These are phyloP conservation scores for Xerocomus spinulosus DNA, from an alignment of 768 basidiomycete species.

Conservation along the genomic window DNA sequence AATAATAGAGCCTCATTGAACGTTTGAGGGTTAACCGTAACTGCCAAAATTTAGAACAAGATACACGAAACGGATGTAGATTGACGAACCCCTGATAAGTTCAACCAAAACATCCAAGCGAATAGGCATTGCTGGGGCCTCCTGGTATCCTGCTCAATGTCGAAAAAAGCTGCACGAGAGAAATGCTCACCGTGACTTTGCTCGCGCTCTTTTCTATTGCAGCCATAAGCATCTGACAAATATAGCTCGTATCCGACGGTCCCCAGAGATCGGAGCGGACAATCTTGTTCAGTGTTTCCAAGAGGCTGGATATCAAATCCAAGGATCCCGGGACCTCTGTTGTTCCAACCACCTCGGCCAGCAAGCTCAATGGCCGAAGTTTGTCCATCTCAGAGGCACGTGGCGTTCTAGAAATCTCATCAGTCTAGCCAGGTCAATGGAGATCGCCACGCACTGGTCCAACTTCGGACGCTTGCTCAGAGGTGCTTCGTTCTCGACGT, in stretches of 20 bases:
- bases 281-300: conserved; percentile 69
- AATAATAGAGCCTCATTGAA: conserved; percentile 90
- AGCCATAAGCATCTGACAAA: conserved; percentile 81
- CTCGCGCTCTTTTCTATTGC: conserved; percentile 65
- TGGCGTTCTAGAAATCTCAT: conserved; percentile 5
- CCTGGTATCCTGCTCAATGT: conserved; percentile 34
- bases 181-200: conserved; percentile 47
- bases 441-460: conserved; percentile 48
- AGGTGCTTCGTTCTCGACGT: conserved; percentile 39
- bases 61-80: not conserved
- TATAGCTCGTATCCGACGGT: conserved; percentile 66
- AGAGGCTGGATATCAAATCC: conserved; percentile 63
- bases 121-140: conserved; percentile 52
- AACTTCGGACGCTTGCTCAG: conserved; percentile 63
- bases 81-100: conserved; percentile 63
- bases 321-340: conserved; percentile 61
- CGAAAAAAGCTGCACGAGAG: not conserved
- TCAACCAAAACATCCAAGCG: conserved; percentile 85
- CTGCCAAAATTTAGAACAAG: conserved; percentile 35
- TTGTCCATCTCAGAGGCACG: conserved; percentile 34
- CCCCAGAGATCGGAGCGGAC: conserved; percentile 50
- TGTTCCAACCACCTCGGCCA: conserved; percentile 70
- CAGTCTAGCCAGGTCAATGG: not conserved
- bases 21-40: conserved; percentile 87
- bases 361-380: conserved; percentile 47